Conservation (phyloP, 164 flowering plant genomes). For the Houttuynia cordata region DNA sequence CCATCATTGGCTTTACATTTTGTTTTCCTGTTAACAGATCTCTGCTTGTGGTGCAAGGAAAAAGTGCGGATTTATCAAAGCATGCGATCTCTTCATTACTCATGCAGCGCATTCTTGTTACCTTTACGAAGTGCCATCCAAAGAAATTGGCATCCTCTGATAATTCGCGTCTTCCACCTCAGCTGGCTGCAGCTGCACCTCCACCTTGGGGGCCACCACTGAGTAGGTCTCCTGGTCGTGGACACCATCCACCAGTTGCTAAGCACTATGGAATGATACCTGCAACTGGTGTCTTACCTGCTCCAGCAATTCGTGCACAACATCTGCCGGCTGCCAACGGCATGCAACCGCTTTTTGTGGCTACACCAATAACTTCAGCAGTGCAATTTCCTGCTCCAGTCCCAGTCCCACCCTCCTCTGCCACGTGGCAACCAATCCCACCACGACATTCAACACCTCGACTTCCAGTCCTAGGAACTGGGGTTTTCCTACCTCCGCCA, state of each 20-base stretch:
- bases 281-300: constrained; percentile 50
- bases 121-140: constrained; percentile 55
- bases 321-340: constrained; percentile 43
- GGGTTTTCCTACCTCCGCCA: constrained; percentile 86
- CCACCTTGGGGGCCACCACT: constrained; percentile 53
- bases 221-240: constrained; percentile 31
- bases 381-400: constrained; percentile 51
- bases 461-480: constrained; percentile 69
- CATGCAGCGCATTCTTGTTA: constrained; percentile 63
- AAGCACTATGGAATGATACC: constrained; percentile 45
- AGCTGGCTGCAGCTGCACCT: constrained; percentile 20
- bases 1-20: background rate
- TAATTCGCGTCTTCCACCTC: constrained; percentile 13
- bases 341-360: constrained; percentile 48
- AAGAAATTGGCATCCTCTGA: constrained; percentile 27
- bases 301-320: constrained; percentile 35
- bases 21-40: constrained; percentile 37
- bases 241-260: constrained; percentile 37
- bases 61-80: constrained; percentile 56
- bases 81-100: constrained; percentile 58
- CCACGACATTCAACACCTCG: constrained; percentile 59
- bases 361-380: constrained; percentile 37
- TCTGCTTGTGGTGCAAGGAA: constrained; percentile 66
- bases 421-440: constrained; percentile 47
- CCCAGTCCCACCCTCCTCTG: constrained; percentile 45